These are phyloP conservation scores for Leishmania braziliensis DNA, from an alignment of 208 protist species.

Conservation along the genomic window DNA sequence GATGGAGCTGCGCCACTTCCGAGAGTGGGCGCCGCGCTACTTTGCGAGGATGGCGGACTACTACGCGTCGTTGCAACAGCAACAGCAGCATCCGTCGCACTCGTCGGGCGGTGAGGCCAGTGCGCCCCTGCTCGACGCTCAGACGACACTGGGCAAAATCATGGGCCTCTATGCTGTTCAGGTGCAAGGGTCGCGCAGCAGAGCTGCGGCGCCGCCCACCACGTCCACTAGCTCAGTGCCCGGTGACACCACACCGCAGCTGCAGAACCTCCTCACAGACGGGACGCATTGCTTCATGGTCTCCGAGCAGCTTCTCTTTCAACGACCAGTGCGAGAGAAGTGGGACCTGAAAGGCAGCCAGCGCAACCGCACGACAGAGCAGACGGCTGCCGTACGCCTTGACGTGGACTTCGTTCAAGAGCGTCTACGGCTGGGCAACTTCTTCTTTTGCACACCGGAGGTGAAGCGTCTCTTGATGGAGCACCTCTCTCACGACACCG, in stretches of 20 bases:
- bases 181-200: constrained; percentile 17
- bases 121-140: not conserved
- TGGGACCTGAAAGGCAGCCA: constrained; percentile 90
- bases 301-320: constrained; percentile 58
- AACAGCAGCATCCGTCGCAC: not conserved
- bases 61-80: constrained; percentile 19
- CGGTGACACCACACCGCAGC: not conserved
- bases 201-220: not conserved
- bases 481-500: constrained; percentile 53
- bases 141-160: constrained; percentile 32
- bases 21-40: constrained; percentile 49
- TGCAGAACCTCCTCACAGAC: constrained; percentile 11
- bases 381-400: constrained; percentile 56
- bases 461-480: constrained; percentile 59
- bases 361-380: constrained; percentile 66
- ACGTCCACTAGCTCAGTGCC: not conserved
- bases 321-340: constrained; percentile 16
- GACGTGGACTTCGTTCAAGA: constrained; percentile 73
- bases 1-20: constrained; percentile 75
- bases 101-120: not conserved
- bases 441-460: constrained; percentile 65
- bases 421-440: constrained; percentile 42
- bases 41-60: constrained; percentile 57
- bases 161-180: constrained; percentile 38
- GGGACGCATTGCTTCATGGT: constrained; percentile 69